These are phyloP conservation scores for Penicillium sp. DNA, from an alignment of 2,329 filamentous ascomycete species.

Conservation along the genomic window DNA sequence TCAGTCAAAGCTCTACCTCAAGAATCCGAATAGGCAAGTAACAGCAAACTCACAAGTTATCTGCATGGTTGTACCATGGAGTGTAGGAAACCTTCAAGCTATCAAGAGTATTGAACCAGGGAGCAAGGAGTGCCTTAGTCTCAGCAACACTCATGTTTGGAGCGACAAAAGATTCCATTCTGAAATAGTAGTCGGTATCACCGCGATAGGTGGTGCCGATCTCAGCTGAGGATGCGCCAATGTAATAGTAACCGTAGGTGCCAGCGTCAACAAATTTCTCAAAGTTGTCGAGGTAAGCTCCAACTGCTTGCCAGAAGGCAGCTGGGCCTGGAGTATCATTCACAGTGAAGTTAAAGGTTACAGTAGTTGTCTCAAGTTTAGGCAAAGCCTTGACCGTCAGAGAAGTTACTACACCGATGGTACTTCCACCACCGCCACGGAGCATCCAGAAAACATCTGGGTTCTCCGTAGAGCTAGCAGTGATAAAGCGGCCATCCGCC, in stretches of 20 bases:
- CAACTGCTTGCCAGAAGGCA: slow-evolving; percentile 24
- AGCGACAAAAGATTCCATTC: slow-evolving; percentile 29
- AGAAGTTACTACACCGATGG: slow-evolving; percentile 50
- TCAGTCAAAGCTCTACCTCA: background rate
- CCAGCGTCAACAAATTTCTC: slow-evolving; percentile 26
- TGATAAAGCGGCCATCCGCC: slow-evolving; percentile 25
- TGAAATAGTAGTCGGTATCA: slow-evolving; percentile 29
- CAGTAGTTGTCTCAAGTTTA: slow-evolving; percentile 22
- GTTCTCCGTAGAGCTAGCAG: slow-evolving; percentile 24
- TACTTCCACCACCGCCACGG: slow-evolving; percentile 60
- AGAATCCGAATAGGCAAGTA: background rate
- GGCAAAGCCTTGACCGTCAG: slow-evolving; percentile 31
- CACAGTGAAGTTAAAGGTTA: slow-evolving; percentile 30
- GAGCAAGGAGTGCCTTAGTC: slow-evolving; percentile 22
- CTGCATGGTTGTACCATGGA: slow-evolving; percentile 26
- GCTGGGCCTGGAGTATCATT: slow-evolving; percentile 19
- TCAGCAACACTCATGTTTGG: slow-evolving; percentile 26
- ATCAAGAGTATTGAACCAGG: slow-evolving; percentile 26
- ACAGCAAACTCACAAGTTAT: slow-evolving; percentile 26
- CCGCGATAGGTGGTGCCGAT: slow-evolving; percentile 22
- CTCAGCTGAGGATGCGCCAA: slow-evolving; percentile 18
- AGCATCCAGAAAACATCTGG: slow-evolving; percentile 57
- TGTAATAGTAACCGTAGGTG: slow-evolving; percentile 28
- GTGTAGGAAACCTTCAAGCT: slow-evolving; percentile 22
- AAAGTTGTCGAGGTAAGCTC: slow-evolving; percentile 24